A percentile compares a stretch with the other conserved stretches of the same genome.
phyloP scores from a whole-genome alignment of 2,329 filamentous ascomycete genomes.

The Anthostomella pinea region DNA sequence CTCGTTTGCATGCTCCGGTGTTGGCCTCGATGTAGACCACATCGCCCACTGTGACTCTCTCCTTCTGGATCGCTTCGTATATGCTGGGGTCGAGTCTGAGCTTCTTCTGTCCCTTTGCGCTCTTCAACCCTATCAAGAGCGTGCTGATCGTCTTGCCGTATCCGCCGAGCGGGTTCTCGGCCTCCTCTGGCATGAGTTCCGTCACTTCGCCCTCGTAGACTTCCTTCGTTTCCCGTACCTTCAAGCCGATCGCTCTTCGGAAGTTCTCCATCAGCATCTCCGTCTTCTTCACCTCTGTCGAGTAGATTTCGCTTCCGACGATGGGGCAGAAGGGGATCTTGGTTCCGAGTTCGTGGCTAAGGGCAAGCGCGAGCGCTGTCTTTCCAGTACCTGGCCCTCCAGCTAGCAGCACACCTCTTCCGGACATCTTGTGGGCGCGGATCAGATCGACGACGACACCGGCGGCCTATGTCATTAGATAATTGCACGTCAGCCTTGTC shows the following conservation, averaged over 20 bases:
- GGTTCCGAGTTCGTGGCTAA: slow-evolving; percentile 94
- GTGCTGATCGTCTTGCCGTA: slow-evolving; percentile 98
- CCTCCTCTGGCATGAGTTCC: slow-evolving; percentile 95
- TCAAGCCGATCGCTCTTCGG: slow-evolving; percentile 88
- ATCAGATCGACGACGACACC: slow-evolving; percentile 96
- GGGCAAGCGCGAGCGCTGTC: slow-evolving; percentile 90
- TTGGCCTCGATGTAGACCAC: slow-evolving; percentile 99
- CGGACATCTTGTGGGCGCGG: slow-evolving; percentile 95
- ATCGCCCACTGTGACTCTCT: slow-evolving; percentile 91
- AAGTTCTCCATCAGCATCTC: slow-evolving; percentile 99
- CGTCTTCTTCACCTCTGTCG: slow-evolving; percentile 98
- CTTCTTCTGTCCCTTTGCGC: slow-evolving; percentile 96
- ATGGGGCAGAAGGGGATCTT: slow-evolving; percentile 99
- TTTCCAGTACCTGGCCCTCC: slow-evolving; percentile 96
- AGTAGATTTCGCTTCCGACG: slow-evolving; percentile 97
- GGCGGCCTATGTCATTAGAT: slow-evolving; percentile 61
- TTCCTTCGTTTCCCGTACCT: slow-evolving; percentile 97
- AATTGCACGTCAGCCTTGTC: slow-evolving; percentile 16
- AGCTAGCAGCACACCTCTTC: slow-evolving; percentile 86
- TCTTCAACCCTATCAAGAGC: slow-evolving; percentile 90
- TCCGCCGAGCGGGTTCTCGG: slow-evolving; percentile 93
- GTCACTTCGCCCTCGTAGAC: slow-evolving; percentile 99
- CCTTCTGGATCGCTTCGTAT: slow-evolving; percentile 98
- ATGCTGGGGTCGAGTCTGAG: slow-evolving; percentile 94
- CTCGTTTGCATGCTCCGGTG: slow-evolving; percentile 95